These are phyloP conservation scores for Lipomyces sp. DNA, from an alignment of 805 yeast species.

Conservation along the genomic window DNA sequence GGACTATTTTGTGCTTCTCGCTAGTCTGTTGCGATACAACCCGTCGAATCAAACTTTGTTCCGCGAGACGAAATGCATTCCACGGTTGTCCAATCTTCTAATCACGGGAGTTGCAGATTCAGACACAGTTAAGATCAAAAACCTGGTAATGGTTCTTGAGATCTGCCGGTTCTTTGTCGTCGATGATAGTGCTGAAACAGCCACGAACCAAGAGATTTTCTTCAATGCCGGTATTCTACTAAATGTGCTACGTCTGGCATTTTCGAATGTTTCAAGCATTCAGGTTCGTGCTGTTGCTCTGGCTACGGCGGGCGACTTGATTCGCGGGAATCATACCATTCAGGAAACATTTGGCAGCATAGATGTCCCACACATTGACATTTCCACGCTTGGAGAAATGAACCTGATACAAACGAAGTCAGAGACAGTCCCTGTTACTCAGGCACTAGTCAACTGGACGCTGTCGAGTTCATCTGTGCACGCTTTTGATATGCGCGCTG, in stretches of 20 bases:
- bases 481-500: constrained; percentile 73
- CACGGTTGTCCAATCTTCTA: constrained; percentile 59
- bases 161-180: constrained; percentile 69
- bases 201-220: constrained; percentile 57
- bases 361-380: constrained; percentile 90
- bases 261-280: constrained; percentile 59
- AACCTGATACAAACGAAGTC: constrained; percentile 35
- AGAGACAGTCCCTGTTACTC: constrained; percentile 60
- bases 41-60: constrained; percentile 87
- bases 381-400: constrained; percentile 48
- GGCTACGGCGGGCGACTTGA: constrained; percentile 71
- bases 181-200: constrained; percentile 66
- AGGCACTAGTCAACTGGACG: constrained; percentile 80
- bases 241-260: constrained; percentile 64
- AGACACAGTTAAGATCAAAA: constrained; percentile 72
- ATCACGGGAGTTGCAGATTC: constrained; percentile 57
- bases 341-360: constrained; percentile 73
- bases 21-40: constrained; percentile 72
- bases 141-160: constrained; percentile 64
- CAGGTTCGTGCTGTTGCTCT: constrained; percentile 64
- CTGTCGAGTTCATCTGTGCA: constrained; percentile 77
- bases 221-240: constrained; percentile 61
- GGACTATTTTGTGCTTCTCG: constrained; percentile 75
- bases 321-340: constrained; percentile 59
- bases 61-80: constrained; percentile 76